Conservation (phyloP, 78 protist genomes). For the slime mould (Dictyostelium discoideum) region DNA sequence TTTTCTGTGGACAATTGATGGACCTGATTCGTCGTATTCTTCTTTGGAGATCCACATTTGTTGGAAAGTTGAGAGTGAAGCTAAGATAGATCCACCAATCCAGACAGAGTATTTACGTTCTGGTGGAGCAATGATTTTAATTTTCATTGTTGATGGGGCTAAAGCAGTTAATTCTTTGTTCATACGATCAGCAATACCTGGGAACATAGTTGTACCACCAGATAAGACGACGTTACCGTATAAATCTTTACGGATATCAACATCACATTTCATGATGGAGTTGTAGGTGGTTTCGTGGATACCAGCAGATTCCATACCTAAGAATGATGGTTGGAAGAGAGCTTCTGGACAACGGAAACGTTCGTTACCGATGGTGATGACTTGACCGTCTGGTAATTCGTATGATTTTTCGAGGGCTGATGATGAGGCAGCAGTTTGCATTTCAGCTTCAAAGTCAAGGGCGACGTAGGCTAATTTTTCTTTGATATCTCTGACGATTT, state of each 20-base stretch:
- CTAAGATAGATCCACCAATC: constrained; percentile 94
- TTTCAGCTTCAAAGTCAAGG: constrained; percentile 86
- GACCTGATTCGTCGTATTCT: constrained; percentile 96
- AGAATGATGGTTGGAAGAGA: constrained; percentile 89
- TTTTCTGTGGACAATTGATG: constrained; percentile 91
- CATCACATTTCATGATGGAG: constrained; percentile 93
- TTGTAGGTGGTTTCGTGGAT: constrained; percentile 88
- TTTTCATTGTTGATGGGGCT: constrained; percentile 95
- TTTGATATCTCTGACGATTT: constrained; percentile 87
- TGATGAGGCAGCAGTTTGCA: constrained; percentile 31
- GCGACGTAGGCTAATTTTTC: constrained; percentile 80
- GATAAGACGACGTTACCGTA: constrained; percentile 95
- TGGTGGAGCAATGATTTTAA: constrained; percentile 96
- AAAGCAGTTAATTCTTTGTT: constrained; percentile 81
- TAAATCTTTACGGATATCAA: constrained; percentile 94
- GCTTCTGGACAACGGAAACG: constrained; percentile 87
- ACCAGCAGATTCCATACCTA: constrained; percentile 93
- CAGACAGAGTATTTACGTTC: constrained; percentile 89
- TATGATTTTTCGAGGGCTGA: constrained; percentile 68
- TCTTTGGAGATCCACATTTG: constrained; percentile 96
- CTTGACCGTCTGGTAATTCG: constrained; percentile 84
- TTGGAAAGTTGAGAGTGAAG: constrained; percentile 91
- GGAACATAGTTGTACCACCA: constrained; percentile 97
- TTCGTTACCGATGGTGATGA: constrained; percentile 83
- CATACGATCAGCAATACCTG: constrained; percentile 95